A percentile compares a stretch with the other conserved stretches of the same genome.
Conservation (phyloP, 2,329 filamentous ascomycete genomes). For the Claviceps maximensis region DNA sequence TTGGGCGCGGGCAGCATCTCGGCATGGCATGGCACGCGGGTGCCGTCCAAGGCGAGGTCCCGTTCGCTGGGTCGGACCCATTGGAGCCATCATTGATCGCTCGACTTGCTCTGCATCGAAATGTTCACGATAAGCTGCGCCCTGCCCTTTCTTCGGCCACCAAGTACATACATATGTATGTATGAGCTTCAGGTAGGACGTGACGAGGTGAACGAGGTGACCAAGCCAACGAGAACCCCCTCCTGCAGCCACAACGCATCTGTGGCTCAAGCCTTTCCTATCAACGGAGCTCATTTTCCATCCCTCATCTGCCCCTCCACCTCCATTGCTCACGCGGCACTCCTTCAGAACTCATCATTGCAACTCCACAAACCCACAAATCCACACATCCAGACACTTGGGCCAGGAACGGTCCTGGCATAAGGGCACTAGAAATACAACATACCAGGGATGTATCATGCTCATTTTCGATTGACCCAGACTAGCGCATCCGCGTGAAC, state of each 20-base stretch:
- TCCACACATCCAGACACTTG: background rate
- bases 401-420: slow-evolving; percentile 1
- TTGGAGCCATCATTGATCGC: background rate
- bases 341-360: background rate
- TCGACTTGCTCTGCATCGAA: background rate
- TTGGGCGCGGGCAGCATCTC: background rate
- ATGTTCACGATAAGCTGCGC: background rate
- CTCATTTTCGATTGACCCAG: slow-evolving; percentile 5
- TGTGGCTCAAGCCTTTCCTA: background rate
- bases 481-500: slow-evolving; percentile 7
- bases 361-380: slow-evolving; percentile 1
- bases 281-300: background rate
- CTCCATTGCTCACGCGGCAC: background rate
- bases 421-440: background rate
- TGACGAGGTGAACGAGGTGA: background rate
- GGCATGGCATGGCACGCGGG: no score
- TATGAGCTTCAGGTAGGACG: background rate
- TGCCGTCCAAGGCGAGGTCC: background rate
- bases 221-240: background rate
- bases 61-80: background rate
- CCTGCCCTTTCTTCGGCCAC: no score
- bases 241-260: background rate
- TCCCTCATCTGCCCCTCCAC: background rate
- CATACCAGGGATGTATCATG: background rate
- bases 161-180: no score